Evolutionary conservation across 257 asterid species (phyloP), one percentile per base, ranked within the genome.

Genomic region (Thymus mandschuricus): DNA sequence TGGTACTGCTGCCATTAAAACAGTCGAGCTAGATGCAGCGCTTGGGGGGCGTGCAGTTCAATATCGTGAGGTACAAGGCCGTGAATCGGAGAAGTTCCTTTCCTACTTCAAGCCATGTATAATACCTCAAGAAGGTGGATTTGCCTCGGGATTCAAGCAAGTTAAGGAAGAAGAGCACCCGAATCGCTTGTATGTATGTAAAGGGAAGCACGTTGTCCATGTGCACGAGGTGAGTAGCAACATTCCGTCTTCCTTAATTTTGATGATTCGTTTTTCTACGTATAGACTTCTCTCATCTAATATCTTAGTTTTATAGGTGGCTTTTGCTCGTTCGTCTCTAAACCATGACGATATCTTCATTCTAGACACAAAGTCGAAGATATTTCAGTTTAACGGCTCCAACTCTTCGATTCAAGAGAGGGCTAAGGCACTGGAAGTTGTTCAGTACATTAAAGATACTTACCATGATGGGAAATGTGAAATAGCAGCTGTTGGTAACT

Each of bases 371-470:
- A 71, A 85, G 76, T 78, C 88, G 30, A 92, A 92, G 78, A 84
- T 92, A 59, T 92, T 84, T 68, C 95, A 87, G 77, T 92, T 92
- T 75, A 86, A 90, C 59, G 97, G 97, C 56, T 87, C 90, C 77
- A 89, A 87, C 77, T 84, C 97, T 60, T 79, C 83, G 44, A 87
- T 84, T 66, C 97, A 89, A 86, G 96, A 86, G 79, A 87, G 97
- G 81, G 97, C 96, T 69, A 92, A 89, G 79, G 96, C 96, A 60
- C 82, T 92, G 75, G 98, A 89, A 81, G 98, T 92, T 79, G 94
- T 92, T 78, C 91, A 92, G 81, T 92, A 87, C 73, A 72, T 92
- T 71, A 92, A 88, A 77, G 98, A 92, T 73, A 84, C 88, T 54
- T 86, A 82, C 72, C 96, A 92, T 76, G 82, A 79, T 38, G 98